Evolutionary conservation across 2,329 filamentous ascomycete species (phyloP), one percentile per base, ranked within the genome.

Genomic region (Cladosporium sp.): DNA sequence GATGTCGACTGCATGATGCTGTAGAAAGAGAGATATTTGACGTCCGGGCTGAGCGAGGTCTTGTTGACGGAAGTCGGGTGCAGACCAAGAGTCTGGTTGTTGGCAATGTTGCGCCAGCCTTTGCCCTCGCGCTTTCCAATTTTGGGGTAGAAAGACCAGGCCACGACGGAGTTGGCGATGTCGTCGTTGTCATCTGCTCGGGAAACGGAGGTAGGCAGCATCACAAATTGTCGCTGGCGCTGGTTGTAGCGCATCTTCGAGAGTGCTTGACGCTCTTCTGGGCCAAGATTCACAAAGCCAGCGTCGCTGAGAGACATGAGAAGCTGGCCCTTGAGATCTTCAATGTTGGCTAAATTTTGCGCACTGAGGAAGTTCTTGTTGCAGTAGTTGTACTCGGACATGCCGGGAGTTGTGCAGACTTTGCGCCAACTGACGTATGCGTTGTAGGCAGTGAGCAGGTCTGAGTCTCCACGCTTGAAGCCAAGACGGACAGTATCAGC

Each of bases 131-230:
- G 88, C 30, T 90, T 87, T 3, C 98, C 85, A 18, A 99, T 86
- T 74, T 97, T 97, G 0, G 95, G 95, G 74, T 99, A 98, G 81
- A 99, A 97, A 62, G 92, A 93, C 87, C 92, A 96, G 0, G 93
- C 91, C 71, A 97, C 91, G 51, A 97, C 91, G 0, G 93, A 91
- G 67, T 89, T 87, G 6, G 92, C 85, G 28, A 97, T 84, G 0
- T 89, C 73, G 71, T 99, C 93, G 68, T 96, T 94, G 64, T 89
- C 86, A 69, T 91, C 93, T 75, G 95, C 90, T 34, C 83, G 78
- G 73, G 94, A 90, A 70, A 92, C 89, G 12, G 90, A 84, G 54
- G 88, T 83, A 0, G 93, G 94, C 0, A 97, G 84, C n/a, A 88
- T 86, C 74, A 96, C 96, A 77, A 97, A 97, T 73, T 89, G 86